Evolutionary conservation across 441 rosid species (phyloP).

Genomic region (Aleurites moluccanus): DNA sequence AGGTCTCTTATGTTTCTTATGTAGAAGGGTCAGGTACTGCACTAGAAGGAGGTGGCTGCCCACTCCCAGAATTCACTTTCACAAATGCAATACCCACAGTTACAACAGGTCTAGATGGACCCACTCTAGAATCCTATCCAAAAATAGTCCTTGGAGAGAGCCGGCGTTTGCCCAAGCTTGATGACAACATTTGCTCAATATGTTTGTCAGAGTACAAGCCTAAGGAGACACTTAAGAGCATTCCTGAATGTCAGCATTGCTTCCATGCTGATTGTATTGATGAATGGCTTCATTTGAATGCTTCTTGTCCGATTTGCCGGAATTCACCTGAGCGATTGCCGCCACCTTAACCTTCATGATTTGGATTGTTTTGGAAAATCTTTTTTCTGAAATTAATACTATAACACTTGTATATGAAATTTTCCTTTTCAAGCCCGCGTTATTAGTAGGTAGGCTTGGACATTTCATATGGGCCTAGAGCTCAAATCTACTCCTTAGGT

Average conservation of each 20-base stretch:
- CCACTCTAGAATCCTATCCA: conserved; percentile 59
- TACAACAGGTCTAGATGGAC: conserved; percentile 41
- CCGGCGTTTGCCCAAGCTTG: conserved; percentile 53
- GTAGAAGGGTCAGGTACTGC: conserved; percentile 34
- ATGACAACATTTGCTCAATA: conserved; percentile 56
- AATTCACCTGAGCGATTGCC: conserved; percentile 35
- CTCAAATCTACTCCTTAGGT: too few relatives aligned
- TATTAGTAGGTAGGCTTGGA: too few relatives aligned
- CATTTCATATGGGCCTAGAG: too few relatives aligned
- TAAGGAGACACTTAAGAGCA: conserved; percentile 56
- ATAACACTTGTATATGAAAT: too few relatives aligned
- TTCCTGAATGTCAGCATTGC: conserved; percentile 66
- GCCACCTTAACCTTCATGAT: conserved; percentile 5
- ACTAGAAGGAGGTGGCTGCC: conserved; percentile 25
- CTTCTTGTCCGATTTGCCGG: conserved; percentile 69
- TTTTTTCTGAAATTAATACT: background rate
- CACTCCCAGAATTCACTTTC: conserved; percentile 23
- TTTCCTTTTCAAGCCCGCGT: too few relatives aligned
- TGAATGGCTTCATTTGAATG: conserved; percentile 61
- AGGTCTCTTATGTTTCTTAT: conserved; percentile 41
- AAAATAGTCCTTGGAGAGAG: conserved; percentile 68
- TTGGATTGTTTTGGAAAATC: background rate
- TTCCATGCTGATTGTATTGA: conserved; percentile 72
- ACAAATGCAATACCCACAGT: conserved; percentile 22
- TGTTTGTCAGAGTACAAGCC: conserved; percentile 64